Percentiles rank a stretch among this genome's conserved stretches.
phyloP scores from a whole-genome alignment of 2,329 filamentous ascomycete species.

The Pyricularia sp. region DNA sequence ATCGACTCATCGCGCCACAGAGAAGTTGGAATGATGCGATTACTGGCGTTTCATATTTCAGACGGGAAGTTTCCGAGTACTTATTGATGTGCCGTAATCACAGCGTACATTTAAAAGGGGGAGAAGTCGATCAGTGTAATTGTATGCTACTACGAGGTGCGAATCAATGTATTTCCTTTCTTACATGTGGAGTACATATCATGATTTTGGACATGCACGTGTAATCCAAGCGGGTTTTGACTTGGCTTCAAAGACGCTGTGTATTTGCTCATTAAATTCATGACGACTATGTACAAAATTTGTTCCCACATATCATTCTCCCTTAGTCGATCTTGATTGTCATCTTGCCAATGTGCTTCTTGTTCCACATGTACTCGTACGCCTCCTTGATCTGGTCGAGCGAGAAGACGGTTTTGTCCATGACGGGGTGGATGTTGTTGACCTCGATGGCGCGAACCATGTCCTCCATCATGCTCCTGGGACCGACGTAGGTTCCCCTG shows the following conservation, averaged over 20 bases:
- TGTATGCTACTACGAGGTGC: neutral
- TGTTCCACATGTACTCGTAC: slow-evolving; percentile 41
- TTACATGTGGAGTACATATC: neutral
- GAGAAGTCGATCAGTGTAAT: neutral
- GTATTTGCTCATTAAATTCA: neutral
- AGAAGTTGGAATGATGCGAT: neutral
- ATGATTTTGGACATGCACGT: neutral
- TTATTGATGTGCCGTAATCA: neutral
- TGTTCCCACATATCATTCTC: neutral
- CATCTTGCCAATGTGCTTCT: slow-evolving; percentile 48
- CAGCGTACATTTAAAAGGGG: neutral
- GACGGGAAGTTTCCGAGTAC: neutral
- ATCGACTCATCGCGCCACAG: slow-evolving; percentile 16
- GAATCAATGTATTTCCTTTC: neutral
- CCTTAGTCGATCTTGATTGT: slow-evolving; percentile 23
- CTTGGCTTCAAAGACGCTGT: neutral
- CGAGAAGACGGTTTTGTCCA: slow-evolving; percentile 26
- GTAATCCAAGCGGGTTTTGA: neutral
- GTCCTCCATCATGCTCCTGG: slow-evolving; percentile 28
- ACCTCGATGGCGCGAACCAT: slow-evolving; percentile 32
- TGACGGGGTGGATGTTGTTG: slow-evolving; percentile 30
- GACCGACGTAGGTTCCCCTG: slow-evolving; percentile 31
- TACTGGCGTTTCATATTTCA: neutral
- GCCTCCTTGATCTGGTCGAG: slow-evolving; percentile 31
- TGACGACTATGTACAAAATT: neutral